Evolutionary conservation across 225 moss, liverwort and hornwort species (phyloP), one percentile per base, ranked within the genome.

Genomic region (Marchantia paleacea): DNA sequence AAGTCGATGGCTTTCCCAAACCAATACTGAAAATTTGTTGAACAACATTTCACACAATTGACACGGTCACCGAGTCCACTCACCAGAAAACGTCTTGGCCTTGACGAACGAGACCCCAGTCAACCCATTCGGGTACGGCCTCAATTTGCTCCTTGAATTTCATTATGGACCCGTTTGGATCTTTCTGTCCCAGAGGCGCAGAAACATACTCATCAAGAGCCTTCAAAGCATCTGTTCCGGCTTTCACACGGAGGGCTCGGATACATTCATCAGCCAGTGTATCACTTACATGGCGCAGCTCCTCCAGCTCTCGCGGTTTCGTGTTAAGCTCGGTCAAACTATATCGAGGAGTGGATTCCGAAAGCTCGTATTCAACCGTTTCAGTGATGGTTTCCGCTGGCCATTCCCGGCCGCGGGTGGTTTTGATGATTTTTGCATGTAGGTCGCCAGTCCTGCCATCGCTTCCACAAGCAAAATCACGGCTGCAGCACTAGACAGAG

Each of bases 71-170:
- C 39, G 39, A 39, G 39, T 39, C 39, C 63, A 28, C 65, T 65
- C 25, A 81, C 80, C 80, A 75, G 64, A 49, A 63, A 4, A 74
- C 62, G 4, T 75, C 51, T 63, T 81, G 65, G 50, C 64, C 80
- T 13, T 53, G 73, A 24, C 49, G 48, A 26, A 75, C 53, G 29
- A 49, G 48, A 50, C 28, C 48, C 62, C 63, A 73, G 22, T 81
- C 29, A 18, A 81, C 73, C 80, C 80, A 81, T 39, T 73, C 64
- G 0, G 80, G 80, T 12, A n/a, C 55, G 12, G n/a, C 57, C 24
- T 47, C 28, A 12, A 39, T 57, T 19, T 67, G 19, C 2, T 80
- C 39, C n/a, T 24, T 25, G 47, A 79, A 80, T 18, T 49, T 49
- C 55, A 8, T 48, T 10, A 39, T 39, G 39, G 79, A 58, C 30